phyloP scores from a whole-genome alignment of 306 rosid species.

The Corylus americana region DNA sequence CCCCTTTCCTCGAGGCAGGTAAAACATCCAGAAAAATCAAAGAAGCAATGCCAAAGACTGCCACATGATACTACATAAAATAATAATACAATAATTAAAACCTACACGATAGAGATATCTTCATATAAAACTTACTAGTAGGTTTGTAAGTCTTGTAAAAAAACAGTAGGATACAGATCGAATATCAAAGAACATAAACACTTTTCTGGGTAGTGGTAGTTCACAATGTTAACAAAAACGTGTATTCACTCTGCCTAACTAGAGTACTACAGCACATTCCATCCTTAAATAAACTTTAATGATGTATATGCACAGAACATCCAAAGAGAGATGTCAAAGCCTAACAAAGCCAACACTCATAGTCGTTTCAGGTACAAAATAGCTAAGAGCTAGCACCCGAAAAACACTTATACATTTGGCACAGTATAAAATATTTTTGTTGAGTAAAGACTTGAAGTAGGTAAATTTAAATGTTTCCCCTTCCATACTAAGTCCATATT shows the following conservation, averaged over 20 bases:
- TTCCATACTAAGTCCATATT: background rate
- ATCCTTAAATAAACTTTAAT: background rate
- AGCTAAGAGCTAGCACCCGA: background rate
- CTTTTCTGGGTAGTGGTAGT: background rate
- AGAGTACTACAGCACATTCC: constrained; percentile 2
- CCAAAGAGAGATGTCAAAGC: background rate
- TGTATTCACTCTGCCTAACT: background rate
- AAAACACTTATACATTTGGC: background rate
- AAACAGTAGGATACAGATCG: background rate
- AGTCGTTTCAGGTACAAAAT: background rate
- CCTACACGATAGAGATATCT: background rate
- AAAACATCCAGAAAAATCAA: background rate
- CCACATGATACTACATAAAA: background rate
- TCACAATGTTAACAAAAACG: background rate
- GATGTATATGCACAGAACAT: background rate
- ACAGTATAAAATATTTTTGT: background rate
- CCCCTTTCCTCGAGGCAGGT: background rate
- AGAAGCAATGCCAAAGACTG: background rate
- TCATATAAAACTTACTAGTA: background rate
- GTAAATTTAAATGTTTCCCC: background rate
- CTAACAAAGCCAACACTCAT: background rate
- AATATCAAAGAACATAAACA: background rate
- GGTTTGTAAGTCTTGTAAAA: background rate
- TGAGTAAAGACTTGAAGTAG: background rate
- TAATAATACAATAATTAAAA: background rate